phyloP scores from a whole-genome alignment of 2,329 filamentous ascomycete species.

The Hypoxylon sp. region DNA sequence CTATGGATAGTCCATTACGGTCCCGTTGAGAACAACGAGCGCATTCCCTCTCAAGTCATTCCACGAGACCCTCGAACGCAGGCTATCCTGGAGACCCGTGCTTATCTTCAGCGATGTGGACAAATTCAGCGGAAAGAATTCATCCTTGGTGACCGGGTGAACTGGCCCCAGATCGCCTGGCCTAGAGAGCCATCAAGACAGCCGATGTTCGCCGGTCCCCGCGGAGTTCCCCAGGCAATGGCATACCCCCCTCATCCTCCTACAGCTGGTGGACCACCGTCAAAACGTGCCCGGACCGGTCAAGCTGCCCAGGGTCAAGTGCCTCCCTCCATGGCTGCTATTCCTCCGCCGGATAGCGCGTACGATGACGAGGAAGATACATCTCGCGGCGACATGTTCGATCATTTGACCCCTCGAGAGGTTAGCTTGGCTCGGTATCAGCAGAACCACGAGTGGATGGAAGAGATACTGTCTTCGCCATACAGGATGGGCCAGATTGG shows the following conservation, averaged over 20 bases:
- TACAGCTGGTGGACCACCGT: constrained; percentile 64
- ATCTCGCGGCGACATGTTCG: constrained; percentile 88
- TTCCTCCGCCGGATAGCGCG: constrained; percentile 59
- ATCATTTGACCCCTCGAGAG: constrained; percentile 89
- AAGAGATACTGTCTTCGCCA: constrained; percentile 92
- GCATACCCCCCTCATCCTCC: constrained; percentile 71
- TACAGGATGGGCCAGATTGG: constrained; percentile 89
- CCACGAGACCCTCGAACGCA: constrained; percentile 75
- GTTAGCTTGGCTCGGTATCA: constrained; percentile 89
- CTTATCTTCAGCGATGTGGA: constrained; percentile 79
- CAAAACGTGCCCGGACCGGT: constrained; percentile 68
- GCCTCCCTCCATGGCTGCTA: constrained; percentile 57
- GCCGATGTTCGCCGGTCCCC: constrained; percentile 65
- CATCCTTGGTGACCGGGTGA: constrained; percentile 89
- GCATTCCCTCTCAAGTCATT: constrained; percentile 78
- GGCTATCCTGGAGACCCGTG: constrained; percentile 71
- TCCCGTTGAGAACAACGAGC: constrained; percentile 79
- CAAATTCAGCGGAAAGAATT: constrained; percentile 93
- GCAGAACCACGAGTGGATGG: constrained; percentile 99
- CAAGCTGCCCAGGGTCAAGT: constrained; percentile 59
- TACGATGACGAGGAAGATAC: constrained; percentile 94
- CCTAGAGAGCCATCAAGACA: constrained; percentile 69
- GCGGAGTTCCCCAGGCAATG: constrained; percentile 71
- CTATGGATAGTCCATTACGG: constrained; percentile 95
- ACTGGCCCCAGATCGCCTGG: constrained; percentile 88